Conservation (phyloP, 345 rosid genomes). For the Hevea brasiliensis region DNA sequence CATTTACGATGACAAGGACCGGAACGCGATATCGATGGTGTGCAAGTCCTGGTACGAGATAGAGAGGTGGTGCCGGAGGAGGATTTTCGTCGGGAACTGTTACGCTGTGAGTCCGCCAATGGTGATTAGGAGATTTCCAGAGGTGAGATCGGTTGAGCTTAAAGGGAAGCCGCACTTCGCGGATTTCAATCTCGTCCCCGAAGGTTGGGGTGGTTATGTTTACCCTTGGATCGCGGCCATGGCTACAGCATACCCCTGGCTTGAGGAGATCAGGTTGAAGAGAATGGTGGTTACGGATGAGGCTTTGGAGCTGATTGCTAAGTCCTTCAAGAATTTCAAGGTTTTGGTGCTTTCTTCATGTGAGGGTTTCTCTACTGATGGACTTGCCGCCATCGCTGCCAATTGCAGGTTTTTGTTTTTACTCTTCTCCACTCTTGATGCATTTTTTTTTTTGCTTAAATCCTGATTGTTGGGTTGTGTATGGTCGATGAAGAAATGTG, state of each 20-base stretch:
- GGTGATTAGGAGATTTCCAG: slow-evolving; percentile 71
- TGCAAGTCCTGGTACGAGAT: slow-evolving; percentile 91
- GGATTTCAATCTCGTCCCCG: slow-evolving; percentile 88
- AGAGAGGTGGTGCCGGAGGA: slow-evolving; percentile 65
- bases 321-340: slow-evolving; percentile 73
- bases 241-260: slow-evolving; percentile 50
- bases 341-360: slow-evolving; percentile 70
- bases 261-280: slow-evolving; percentile 82
- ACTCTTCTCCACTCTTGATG: neutral
- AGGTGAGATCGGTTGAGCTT: slow-evolving; percentile 69
- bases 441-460: neutral
- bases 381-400: slow-evolving; percentile 86
- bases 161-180: slow-evolving; percentile 99
- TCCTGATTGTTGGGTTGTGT: neutral
- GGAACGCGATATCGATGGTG: slow-evolving; percentile 83
- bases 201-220: slow-evolving; percentile 89
- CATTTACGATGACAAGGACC: slow-evolving; percentile 58
- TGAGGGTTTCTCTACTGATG: slow-evolving; percentile 93
- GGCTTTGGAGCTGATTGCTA: slow-evolving; percentile 68
- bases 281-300: slow-evolving; percentile 91
- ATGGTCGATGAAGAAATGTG: slow-evolving; percentile 6
- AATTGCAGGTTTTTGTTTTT: slow-evolving; percentile 66
- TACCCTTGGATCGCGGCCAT: slow-evolving; percentile 76
- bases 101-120: slow-evolving; percentile 66
- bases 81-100: slow-evolving; percentile 83